Evolutionary conservation across 2,329 filamentous ascomycete species (phyloP).

Genomic region (Dothiorella sarmentorum): DNA sequence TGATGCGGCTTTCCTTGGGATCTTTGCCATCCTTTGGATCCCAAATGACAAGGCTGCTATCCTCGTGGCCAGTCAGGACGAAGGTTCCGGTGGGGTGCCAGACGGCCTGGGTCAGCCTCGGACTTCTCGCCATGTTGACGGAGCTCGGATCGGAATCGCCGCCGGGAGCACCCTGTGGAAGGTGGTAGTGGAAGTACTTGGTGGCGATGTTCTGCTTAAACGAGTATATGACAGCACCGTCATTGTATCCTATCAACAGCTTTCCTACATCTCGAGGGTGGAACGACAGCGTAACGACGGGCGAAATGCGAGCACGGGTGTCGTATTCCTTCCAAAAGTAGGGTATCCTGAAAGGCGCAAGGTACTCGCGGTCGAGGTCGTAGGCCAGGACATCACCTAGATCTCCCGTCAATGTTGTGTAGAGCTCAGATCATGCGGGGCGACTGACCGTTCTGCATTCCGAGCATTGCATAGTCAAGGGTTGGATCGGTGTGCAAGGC

Average conservation of each 20-base stretch:
- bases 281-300: conserved; percentile 74
- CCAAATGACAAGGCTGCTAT: conserved; percentile 91
- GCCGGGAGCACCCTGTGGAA: conserved; percentile 81
- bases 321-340: conserved; percentile 81
- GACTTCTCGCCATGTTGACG: conserved; percentile 62
- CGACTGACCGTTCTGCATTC: conserved; percentile 63
- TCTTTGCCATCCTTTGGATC: conserved; percentile 80
- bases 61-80: conserved; percentile 80
- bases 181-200: conserved; percentile 77
- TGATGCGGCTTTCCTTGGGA: conserved; percentile 75
- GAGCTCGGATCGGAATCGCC: conserved; percentile 63
- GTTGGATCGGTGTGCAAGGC: conserved; percentile 79
- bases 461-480: conserved; percentile 89
- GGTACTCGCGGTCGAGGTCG: conserved; percentile 76
- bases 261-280: conserved; percentile 92
- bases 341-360: conserved; percentile 76
- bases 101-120: conserved; percentile 74
- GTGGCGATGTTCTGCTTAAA: conserved; percentile 84
- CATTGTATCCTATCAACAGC: conserved; percentile 82
- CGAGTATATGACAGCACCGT: conserved; percentile 85
- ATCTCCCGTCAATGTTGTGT: neutral
- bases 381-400: conserved; percentile 81
- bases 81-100: conserved; percentile 97
- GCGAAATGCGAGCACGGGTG: conserved; percentile 60
- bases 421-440: neutral